A percentile compares a stretch with the other conserved stretches of the same genome.
Evolutionary conservation across 768 basidiomycete genomes (phyloP).

Genomic region (Mycena vitilis): DNA sequence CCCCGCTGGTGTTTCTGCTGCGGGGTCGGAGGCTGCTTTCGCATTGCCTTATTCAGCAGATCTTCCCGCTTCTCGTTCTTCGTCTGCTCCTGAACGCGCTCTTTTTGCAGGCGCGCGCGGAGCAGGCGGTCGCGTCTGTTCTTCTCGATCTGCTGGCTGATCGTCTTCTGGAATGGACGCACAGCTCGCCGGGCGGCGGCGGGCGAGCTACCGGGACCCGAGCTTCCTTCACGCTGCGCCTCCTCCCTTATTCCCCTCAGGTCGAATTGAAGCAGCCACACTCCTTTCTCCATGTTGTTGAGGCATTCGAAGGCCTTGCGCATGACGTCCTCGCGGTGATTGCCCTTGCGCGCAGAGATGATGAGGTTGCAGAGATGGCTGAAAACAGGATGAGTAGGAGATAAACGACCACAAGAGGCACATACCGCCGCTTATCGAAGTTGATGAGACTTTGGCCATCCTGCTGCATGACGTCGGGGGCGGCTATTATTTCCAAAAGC

Average conservation of each 20-base stretch:
- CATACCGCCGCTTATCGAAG: conserved; percentile 85
- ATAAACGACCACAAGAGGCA: not conserved
- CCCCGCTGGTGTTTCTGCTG: conserved; percentile 80
- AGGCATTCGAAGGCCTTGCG: conserved; percentile 80
- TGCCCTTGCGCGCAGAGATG: conserved; percentile 54
- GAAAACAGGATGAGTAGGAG: conserved; percentile 16
- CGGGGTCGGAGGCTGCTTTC: conserved; percentile 61
- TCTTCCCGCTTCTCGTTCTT: conserved; percentile 81
- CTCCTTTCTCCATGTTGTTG: conserved; percentile 80
- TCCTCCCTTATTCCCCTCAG: conserved; percentile 81
- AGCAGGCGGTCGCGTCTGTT: conserved; percentile 79
- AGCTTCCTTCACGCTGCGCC: conserved; percentile 70
- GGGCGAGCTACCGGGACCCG: conserved; percentile 54
- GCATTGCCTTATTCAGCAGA: conserved; percentile 80
- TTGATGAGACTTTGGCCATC: conserved; percentile 75
- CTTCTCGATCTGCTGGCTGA: conserved; percentile 82
- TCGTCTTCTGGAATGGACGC: conserved; percentile 75
- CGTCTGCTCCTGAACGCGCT: conserved; percentile 81
- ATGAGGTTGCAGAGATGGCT: conserved; percentile 80
- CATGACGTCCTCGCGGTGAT: conserved; percentile 66
- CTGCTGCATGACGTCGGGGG: conserved; percentile 75
- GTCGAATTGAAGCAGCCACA: conserved; percentile 71
- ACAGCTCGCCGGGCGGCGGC: conserved; percentile 64
- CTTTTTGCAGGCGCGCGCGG: conserved; percentile 76
- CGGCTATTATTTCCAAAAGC: conserved; percentile 81